Base-by-base conservation (phyloP, 345 rosid species). In the Aquilaria malaccensis region DNA sequence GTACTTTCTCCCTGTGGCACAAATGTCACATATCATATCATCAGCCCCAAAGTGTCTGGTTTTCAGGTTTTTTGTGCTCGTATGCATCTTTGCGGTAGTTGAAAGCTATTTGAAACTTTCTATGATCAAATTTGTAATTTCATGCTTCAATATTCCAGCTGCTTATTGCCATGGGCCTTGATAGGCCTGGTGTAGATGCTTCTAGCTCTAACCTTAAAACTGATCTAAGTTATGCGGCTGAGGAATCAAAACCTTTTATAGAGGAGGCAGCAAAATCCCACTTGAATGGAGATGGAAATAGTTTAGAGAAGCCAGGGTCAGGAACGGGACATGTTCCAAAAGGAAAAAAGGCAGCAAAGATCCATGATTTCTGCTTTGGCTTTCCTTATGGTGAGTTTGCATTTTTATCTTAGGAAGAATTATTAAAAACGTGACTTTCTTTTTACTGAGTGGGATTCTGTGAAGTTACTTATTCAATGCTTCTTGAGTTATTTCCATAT, bases 311-410 rank as follows among this genome's bases (percentile, higher is more conserved):
- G 46, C 30, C 13, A 43, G 83, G 76, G 62, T 46, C 70, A 7
- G 73, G 37, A 9, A 68, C 64, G 74, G 87, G 76, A 60, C 62
- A 65, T 70, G 84, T 71, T 29, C n/a, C 43, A 11, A n/a, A 63
- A 52, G 84, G 67, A 4, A 67, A 57, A 65, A 69, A 77, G 72
- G 74, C 83, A 7, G 95, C 98, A 6, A 86, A 79, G 79, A 85
- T 88, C 67, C 98, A 88, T 59, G 98, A 91, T 72, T 91, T 91
- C 60, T 91, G 96, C 74, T 90, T 91, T 54, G 98, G 98, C 61
- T 88, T 91, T 68, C 98, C 98, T 55, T 91, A 79, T 71, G 96
- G 98, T 88, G 80, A 80, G 87, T 75, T n/a, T 50, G 67, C 33
- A 56, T 45, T 61, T 37, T 37, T 37, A 9, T 37, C 43, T 4